Percentiles rank a stretch among this genome's conserved stretches.
Conservation (phyloP, 441 rosid genomes). For the Arabidopsis lyrata region DNA sequence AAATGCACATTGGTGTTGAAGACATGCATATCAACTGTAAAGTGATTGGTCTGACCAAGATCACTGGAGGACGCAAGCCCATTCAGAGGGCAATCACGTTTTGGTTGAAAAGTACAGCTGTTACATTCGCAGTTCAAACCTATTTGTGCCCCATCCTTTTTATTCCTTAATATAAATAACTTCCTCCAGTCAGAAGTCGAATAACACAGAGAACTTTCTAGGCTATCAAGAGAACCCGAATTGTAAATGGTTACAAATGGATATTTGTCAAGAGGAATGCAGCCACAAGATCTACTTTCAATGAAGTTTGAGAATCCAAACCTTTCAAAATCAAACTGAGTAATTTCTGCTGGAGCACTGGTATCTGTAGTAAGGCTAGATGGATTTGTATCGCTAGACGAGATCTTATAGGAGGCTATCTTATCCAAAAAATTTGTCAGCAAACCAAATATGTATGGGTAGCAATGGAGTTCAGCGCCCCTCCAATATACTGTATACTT, state of each 20-base stretch:
- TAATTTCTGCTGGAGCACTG: slow-evolving; percentile 46
- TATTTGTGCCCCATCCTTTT: slow-evolving; percentile 49
- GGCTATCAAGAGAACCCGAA: slow-evolving; percentile 61
- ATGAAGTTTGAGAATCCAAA: slow-evolving; percentile 86
- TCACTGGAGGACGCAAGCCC: slow-evolving; percentile 29
- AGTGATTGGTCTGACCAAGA: slow-evolving; percentile 43
- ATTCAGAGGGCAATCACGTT: slow-evolving; percentile 35
- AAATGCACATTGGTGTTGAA: slow-evolving; percentile 71
- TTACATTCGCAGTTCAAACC: slow-evolving; percentile 48
- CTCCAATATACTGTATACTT: slow-evolving; percentile 61
- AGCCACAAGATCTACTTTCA: slow-evolving; percentile 61
- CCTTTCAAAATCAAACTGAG: slow-evolving; percentile 59
- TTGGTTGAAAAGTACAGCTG: slow-evolving; percentile 24
- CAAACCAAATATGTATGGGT: slow-evolving; percentile 69
- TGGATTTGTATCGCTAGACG: slow-evolving; percentile 43
- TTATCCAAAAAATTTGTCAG: slow-evolving; percentile 62
- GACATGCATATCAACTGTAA: slow-evolving; percentile 58
- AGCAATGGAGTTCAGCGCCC: slow-evolving; percentile 84
- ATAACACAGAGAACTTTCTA: slow-evolving; percentile 63
- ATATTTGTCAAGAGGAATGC: slow-evolving; percentile 73
- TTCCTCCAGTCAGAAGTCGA: slow-evolving; percentile 69
- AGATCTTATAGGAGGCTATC: slow-evolving; percentile 54
- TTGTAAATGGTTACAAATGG: slow-evolving; percentile 74
- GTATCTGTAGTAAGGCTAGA: slow-evolving; percentile 39
- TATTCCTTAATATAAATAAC: slow-evolving; percentile 52